Conservation (phyloP, 2,329 filamentous ascomycete species). For the Clarireedia monteithiana region DNA sequence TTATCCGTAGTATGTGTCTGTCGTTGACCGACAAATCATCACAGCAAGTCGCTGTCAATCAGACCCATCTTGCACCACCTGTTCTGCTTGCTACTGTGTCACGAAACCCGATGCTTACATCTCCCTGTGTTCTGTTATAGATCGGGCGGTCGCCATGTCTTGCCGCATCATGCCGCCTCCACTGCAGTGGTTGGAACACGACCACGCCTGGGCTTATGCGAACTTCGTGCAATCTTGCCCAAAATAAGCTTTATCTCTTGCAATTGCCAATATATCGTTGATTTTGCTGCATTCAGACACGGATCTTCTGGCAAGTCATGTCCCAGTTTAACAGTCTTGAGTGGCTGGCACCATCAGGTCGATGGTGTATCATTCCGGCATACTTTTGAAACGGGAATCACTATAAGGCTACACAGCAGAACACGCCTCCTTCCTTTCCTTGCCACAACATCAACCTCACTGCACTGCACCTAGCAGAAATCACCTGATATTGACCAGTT, state of each 20-base stretch:
- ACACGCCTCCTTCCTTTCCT: background rate
- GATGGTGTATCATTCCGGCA: background rate
- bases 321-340: background rate
- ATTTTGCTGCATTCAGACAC: background rate
- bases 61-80: background rate
- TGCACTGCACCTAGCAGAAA: background rate
- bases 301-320: background rate
- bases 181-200: background rate
- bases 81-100: slow-evolving; percentile 1
- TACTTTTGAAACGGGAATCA: background rate
- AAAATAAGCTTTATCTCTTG: background rate
- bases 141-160: slow-evolving; percentile 5
- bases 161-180: slow-evolving; percentile 3
- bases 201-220: background rate
- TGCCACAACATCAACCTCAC: background rate
- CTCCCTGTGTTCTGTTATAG: background rate
- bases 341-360: background rate
- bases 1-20: background rate
- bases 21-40: slow-evolving; percentile 1
- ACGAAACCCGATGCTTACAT: background rate
- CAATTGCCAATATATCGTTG: background rate
- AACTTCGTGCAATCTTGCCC: background rate
- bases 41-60: background rate
- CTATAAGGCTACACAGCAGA: slow-evolving; percentile 4
- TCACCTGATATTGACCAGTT: background rate